Base-by-base conservation (phyloP, 306 rosid species). In the Fragaria vesca region DNA sequence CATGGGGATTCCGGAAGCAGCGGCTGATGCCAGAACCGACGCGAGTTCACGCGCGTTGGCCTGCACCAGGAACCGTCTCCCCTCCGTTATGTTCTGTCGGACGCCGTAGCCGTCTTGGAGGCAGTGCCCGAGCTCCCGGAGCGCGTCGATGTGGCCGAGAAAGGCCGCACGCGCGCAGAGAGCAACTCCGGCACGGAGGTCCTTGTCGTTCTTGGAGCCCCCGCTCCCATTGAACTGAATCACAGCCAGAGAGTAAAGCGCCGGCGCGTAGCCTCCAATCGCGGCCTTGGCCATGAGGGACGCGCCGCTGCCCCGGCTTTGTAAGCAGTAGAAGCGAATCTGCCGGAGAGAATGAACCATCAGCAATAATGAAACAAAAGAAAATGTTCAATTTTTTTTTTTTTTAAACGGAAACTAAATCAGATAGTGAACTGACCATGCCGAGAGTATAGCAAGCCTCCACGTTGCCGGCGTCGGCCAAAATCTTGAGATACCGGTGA, bases 141-240 rank as follows among this genome's bases (percentile, higher is more conserved):
- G 87, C 51, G 97, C 97, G 79, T 94, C 98, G 76, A 94, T 80
- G 75, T 94, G 98, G 16, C 97, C 97, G 0, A 94, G 93, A 58
- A 90, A 94, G 0, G 98, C 97, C 0, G 98, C 98, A 61, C 98
- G 97, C 13, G 98, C 97, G 24, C 97, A 94, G 0, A 94, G 82
- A 6, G 98, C 95, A 2, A 94, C 97, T 1, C 98, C 98, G 9
- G 97, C 97, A 0, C 95, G 78, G 12, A 94, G 90, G 77, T 92
- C 93, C 75, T 94, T 94, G 73, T 94, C 97, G 83, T 78, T 92
- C 54, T 94, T 92, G 2, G 97, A 83, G 52, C 97, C 97, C 0
- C 98, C 97, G 77, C 98, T 94, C 8, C 98, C 98, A 80, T 94
- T 94, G 85, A 94, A 94, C 87, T 94, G 98, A n/a, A 94, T 85